These are phyloP conservation scores for Elongisporangium undulatum DNA, from an alignment of 352 stramenopile genomes.

Conservation along the genomic window DNA sequence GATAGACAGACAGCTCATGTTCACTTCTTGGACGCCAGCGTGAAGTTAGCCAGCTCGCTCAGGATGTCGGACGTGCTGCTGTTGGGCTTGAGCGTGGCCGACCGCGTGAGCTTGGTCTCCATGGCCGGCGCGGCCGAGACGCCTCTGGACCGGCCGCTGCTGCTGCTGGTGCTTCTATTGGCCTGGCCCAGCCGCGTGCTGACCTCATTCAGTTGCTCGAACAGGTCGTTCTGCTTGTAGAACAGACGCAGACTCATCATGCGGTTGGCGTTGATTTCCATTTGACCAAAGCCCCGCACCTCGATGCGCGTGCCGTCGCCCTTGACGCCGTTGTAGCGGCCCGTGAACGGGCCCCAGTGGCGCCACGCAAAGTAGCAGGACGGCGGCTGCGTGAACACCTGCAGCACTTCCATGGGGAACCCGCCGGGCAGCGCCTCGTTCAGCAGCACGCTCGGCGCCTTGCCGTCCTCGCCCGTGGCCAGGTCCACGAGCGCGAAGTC, in stretches of 20 bases:
- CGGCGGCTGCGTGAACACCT: constrained; percentile 74
- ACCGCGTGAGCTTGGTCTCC: constrained; percentile 5
- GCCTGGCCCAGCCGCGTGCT: constrained; percentile 11
- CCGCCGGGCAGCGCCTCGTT: constrained; percentile 64
- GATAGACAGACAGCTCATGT: not conserved
- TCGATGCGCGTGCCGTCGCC: constrained; percentile 56
- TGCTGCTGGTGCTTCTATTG: constrained; percentile 7
- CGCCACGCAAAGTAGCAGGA: constrained; percentile 78
- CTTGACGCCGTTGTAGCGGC: constrained; percentile 54
- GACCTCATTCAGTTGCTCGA: constrained; percentile 34
- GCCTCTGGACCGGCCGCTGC: constrained; percentile 1
- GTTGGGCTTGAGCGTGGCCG: constrained; percentile 18
- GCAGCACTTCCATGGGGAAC: constrained; percentile 76
- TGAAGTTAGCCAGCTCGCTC: constrained; percentile 37
- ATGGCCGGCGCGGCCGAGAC: not conserved
- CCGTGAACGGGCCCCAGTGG: constrained; percentile 74
- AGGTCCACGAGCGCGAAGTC: constrained; percentile 25
- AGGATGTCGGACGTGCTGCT: constrained; percentile 30
- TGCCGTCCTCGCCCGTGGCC: constrained; percentile 28
- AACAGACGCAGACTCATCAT: constrained; percentile 59
- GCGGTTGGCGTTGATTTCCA: constrained; percentile 46
- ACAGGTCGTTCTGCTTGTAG: constrained; percentile 62
- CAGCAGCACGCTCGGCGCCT: constrained; percentile 46
- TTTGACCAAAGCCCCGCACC: constrained; percentile 66
- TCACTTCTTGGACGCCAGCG: constrained; percentile 24